Percentiles rank a stretch among this genome's conserved stretches.
phyloP scores from a whole-genome alignment of 805 yeast genomes.

The Kazachstania bromeliacearum region DNA sequence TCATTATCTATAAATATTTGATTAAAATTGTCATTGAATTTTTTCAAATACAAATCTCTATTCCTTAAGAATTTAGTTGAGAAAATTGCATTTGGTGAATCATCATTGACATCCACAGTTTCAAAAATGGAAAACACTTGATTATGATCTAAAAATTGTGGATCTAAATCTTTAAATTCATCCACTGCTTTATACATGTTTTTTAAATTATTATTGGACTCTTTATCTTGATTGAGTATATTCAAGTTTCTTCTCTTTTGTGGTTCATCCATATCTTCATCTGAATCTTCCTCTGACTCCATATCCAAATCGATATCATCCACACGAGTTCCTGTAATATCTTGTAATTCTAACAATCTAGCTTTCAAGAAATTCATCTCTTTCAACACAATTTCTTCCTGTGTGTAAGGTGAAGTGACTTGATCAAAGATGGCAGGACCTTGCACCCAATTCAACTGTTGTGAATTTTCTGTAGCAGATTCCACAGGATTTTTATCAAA shows the following conservation, averaged over 20 bases:
- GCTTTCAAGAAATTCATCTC: constrained; percentile 23
- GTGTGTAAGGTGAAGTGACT: constrained; percentile 16
- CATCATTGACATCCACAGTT: constrained; percentile 8
- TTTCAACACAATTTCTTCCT: constrained; percentile 18
- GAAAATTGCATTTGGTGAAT: constrained; percentile 20
- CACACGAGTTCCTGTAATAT: constrained; percentile 21
- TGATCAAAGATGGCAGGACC: constrained; percentile 27
- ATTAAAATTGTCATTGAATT: constrained; percentile 14
- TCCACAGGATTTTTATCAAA: constrained; percentile 19
- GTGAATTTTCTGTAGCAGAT: constrained; percentile 13
- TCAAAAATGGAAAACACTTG: constrained; percentile 14
- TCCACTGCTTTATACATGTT: constrained; percentile 7
- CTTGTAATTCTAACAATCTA: constrained; percentile 23
- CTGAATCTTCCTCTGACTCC: constrained; percentile 2
- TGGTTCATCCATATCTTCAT: too few species aligned
- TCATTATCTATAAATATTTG: neutral
- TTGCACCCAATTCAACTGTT: constrained; percentile 23
- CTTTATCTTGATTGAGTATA: constrained; percentile 2
- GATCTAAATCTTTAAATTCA: constrained; percentile 24
- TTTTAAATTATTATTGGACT: constrained; percentile 3
- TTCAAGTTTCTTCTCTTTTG: too few species aligned
- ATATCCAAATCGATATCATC: constrained; percentile 12
- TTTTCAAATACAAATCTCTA: constrained; percentile 19
- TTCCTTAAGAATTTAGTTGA: constrained; percentile 14
- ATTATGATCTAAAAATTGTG: constrained; percentile 19